phyloP scores from a whole-genome alignment of 1,284 basidiomycete genomes.

The Cutaneotrichosporon cyanovorans region DNA sequence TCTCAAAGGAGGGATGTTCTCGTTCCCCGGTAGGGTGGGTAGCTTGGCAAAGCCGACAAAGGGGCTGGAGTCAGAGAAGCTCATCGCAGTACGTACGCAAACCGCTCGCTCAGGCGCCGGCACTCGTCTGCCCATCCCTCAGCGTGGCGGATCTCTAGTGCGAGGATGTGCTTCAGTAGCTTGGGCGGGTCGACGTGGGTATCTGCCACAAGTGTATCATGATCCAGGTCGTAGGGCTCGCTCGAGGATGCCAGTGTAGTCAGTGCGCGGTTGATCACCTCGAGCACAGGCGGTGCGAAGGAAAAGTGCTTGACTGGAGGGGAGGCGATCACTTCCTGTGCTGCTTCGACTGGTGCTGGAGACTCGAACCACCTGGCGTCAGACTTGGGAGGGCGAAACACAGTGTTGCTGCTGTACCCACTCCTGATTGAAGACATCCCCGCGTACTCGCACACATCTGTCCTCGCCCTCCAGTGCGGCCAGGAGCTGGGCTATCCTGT shows the following conservation, averaged over 20 bases:
- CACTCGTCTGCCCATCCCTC: slow-evolving; percentile 30
- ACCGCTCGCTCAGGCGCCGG: slow-evolving; percentile 22
- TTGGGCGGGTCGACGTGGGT: background rate
- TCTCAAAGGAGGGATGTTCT: slow-evolving; percentile 40
- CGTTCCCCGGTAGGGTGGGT: slow-evolving; percentile 41
- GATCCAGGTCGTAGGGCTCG: slow-evolving; percentile 26
- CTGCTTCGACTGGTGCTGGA: slow-evolving; percentile 27
- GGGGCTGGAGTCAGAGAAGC: slow-evolving; percentile 21
- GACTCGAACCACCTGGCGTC: slow-evolving; percentile 41
- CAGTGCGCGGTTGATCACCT: slow-evolving; percentile 32
- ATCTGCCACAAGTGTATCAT: slow-evolving; percentile 1
- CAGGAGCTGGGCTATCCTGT: slow-evolving; percentile 29
- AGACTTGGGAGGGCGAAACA: no score
- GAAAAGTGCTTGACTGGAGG: slow-evolving; percentile 41
- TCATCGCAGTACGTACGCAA: slow-evolving; percentile 26
- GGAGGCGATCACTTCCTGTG: slow-evolving; percentile 32
- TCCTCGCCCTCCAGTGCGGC: slow-evolving; percentile 23
- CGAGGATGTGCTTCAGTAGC: slow-evolving; percentile 41
- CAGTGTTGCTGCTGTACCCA: slow-evolving; percentile 28
- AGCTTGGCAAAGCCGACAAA: slow-evolving; percentile 45
- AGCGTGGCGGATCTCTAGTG: slow-evolving; percentile 35
- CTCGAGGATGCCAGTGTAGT: slow-evolving; percentile 26
- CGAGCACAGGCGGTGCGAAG: slow-evolving; percentile 36
- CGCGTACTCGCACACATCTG: slow-evolving; percentile 34
- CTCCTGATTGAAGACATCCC: slow-evolving; percentile 39